Conservation (phyloP, 1,284 basidiomycete species). For the Mycena sp. region DNA sequence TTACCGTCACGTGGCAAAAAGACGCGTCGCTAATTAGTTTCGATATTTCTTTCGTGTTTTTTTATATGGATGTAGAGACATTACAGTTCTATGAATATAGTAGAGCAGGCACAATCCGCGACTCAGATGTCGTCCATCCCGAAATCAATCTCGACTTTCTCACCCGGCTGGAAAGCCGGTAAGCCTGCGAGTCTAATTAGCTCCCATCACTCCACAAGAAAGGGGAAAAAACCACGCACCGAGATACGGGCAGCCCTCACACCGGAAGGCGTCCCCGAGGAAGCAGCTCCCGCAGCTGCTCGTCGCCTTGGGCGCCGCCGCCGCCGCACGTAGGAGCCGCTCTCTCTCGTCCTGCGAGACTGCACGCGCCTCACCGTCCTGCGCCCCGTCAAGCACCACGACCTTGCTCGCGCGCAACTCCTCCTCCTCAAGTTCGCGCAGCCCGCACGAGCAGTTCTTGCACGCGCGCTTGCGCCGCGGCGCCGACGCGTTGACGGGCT, state of each 20-base stretch:
- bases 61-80: background rate
- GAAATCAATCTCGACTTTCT: slow-evolving; percentile 92
- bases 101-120: background rate
- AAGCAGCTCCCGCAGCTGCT: slow-evolving; percentile 99
- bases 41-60: background rate
- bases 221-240: slow-evolving; percentile 62
- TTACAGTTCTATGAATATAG: slow-evolving; percentile 1
- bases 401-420: slow-evolving; percentile 70
- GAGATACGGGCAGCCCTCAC: slow-evolving; percentile 94
- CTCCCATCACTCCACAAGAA: background rate
- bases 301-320: slow-evolving; percentile 83
- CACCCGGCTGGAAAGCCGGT: slow-evolving; percentile 97
- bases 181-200: slow-evolving; percentile 64
- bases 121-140: slow-evolving; percentile 85
- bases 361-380: slow-evolving; percentile 65
- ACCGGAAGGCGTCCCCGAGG: slow-evolving; percentile 97
- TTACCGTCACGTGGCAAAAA: slow-evolving; percentile 5
- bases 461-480: slow-evolving; percentile 89
- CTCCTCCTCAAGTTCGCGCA: slow-evolving; percentile 91
- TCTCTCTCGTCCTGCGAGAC: slow-evolving; percentile 73
- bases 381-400: slow-evolving; percentile 71
- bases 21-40: slow-evolving; percentile 10
- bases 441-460: slow-evolving; percentile 93
- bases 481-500: slow-evolving; percentile 60
- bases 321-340: slow-evolving; percentile 69